phyloP scores from a whole-genome alignment of 2,329 filamentous ascomycete species.

The Helotiales sp. region DNA sequence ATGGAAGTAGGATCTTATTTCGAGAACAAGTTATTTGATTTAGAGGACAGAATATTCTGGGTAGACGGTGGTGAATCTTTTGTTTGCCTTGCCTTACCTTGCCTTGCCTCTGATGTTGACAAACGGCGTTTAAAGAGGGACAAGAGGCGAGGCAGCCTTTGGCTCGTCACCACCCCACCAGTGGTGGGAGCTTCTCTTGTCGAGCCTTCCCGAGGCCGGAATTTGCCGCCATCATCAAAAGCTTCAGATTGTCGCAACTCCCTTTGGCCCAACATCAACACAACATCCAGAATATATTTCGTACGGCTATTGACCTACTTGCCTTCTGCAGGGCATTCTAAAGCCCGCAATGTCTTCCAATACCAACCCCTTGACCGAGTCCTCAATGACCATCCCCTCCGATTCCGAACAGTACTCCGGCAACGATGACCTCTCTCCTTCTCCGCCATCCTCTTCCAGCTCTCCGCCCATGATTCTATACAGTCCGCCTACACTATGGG shows the following conservation, averaged over 20 bases:
- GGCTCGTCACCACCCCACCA: conserved; percentile 21
- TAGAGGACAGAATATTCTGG: too few species aligned
- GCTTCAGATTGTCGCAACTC: conserved; percentile 14
- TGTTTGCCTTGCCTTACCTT: too few species aligned
- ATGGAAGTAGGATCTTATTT: conserved; percentile 17
- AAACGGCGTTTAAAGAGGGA: neutral
- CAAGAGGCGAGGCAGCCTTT: conserved; percentile 26
- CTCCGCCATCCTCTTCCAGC: conserved; percentile 63
- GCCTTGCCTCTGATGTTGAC: neutral
- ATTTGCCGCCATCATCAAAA: conserved; percentile 16
- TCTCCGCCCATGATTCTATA: conserved; percentile 82
- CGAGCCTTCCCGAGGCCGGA: conserved; percentile 10
- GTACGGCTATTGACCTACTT: neutral
- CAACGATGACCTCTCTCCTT: conserved; percentile 64
- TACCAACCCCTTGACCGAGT: conserved; percentile 67
- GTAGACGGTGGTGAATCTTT: neutral
- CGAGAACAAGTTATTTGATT: neutral
- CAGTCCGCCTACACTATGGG: conserved; percentile 85
- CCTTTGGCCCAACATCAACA: neutral
- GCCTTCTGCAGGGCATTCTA: neutral
- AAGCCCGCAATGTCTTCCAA: conserved; percentile 57
- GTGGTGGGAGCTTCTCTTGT: conserved; percentile 1
- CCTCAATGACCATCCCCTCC: conserved; percentile 77
- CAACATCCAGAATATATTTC: neutral
- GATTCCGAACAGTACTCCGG: conserved; percentile 84